Evolutionary conservation across 768 basidiomycete species (phyloP).

Genomic region (Strobilomyces confusus): DNA sequence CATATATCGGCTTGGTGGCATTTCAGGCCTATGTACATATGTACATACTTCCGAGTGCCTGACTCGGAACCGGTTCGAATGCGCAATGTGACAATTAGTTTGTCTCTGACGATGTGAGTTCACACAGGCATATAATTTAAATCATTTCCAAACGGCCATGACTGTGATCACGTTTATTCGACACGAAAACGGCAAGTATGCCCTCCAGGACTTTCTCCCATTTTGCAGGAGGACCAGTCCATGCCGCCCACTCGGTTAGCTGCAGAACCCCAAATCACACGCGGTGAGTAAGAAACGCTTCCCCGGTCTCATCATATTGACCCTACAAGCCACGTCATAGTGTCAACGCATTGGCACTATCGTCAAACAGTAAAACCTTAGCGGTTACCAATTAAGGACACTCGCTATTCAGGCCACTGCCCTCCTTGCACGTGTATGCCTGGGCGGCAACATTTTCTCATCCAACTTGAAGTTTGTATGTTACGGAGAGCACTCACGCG

Average conservation of each 20-base stretch:
- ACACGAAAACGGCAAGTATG: too few relatives aligned
- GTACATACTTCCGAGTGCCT: too few relatives aligned
- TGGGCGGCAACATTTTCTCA: not conserved
- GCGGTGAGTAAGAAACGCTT: not conserved
- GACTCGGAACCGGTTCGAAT: too few relatives aligned
- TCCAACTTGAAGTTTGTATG: not conserved
- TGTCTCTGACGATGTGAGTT: too few relatives aligned
- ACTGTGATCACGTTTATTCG: too few relatives aligned
- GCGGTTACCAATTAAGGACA: not conserved
- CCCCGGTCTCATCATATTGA: not conserved
- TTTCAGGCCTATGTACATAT: too few relatives aligned
- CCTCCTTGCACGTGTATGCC: not conserved
- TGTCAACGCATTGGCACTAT: not conserved
- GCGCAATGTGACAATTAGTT: too few relatives aligned
- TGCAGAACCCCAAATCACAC: not conserved
- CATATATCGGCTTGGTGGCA: too few relatives aligned
- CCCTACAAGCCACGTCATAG: not conserved
- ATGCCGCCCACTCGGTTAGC: not conserved
- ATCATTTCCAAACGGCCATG: too few relatives aligned
- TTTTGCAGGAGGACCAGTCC: not conserved
- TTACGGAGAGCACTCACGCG: not conserved
- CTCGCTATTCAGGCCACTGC: not conserved
- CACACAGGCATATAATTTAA: too few relatives aligned
- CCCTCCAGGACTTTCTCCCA: not conserved
- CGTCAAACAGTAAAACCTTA: not conserved